Evolutionary conservation across 352 stramenopile genomes (phyloP).

Genomic region (Pythium brachiatum): DNA sequence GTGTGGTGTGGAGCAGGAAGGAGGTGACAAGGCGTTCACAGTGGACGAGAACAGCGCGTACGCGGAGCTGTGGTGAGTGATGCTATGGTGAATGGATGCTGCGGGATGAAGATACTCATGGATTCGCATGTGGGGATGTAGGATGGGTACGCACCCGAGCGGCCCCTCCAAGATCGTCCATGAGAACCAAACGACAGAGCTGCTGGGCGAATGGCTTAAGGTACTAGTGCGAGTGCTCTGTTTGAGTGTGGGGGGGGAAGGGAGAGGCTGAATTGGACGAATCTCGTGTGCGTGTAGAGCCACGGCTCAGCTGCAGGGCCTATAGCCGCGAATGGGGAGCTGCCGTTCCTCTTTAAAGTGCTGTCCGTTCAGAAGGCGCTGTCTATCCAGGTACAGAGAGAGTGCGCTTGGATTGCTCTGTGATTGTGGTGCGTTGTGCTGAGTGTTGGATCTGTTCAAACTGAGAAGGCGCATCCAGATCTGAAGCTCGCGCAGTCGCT

Average conservation of each 20-base stretch:
- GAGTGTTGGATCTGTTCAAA: neutral
- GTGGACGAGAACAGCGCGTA: slow-evolving; percentile 54
- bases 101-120: neutral
- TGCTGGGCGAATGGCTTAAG: slow-evolving; percentile 76
- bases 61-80: slow-evolving; percentile 85
- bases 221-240: slow-evolving; percentile 28
- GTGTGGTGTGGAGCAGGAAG: slow-evolving; percentile 29
- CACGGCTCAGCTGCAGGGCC: slow-evolving; percentile 40
- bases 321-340: slow-evolving; percentile 46
- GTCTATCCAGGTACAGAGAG: slow-evolving; percentile 91
- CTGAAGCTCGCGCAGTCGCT: slow-evolving; percentile 73
- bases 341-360: slow-evolving; percentile 99
- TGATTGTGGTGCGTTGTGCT: neutral
- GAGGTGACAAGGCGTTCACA: slow-evolving; percentile 42
- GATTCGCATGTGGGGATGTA: slow-evolving; percentile 22
- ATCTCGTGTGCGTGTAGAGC: slow-evolving; percentile 23
- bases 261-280: neutral
- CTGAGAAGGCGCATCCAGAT: slow-evolving; percentile 72
- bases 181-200: slow-evolving; percentile 35
- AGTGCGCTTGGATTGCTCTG: neutral
- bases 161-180: slow-evolving; percentile 80
- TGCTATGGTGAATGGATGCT: neutral
- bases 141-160: slow-evolving; percentile 95
- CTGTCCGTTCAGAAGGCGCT: slow-evolving; percentile 96
- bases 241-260: neutral